Percentiles rank a stretch among this genome's conserved stretches.
These are phyloP conservation scores for Penicillium sp. DNA, from an alignment of 2,329 filamentous ascomycete genomes.

Conservation along the genomic window DNA sequence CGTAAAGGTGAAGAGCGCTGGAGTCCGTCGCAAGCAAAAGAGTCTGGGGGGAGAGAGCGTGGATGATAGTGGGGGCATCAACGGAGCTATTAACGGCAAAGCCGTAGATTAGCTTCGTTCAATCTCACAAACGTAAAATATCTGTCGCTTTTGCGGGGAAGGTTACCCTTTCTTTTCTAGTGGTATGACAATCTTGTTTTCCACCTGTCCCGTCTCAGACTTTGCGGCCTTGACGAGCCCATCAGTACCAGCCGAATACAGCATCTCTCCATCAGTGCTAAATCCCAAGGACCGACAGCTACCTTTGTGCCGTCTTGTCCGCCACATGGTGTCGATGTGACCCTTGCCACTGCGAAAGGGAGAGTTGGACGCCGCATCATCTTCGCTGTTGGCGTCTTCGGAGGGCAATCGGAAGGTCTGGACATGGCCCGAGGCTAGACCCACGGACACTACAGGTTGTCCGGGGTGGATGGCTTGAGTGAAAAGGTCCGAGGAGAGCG, in stretches of 20 bases:
- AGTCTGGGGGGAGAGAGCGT: conserved; percentile 81
- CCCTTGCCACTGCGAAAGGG: conserved; percentile 63
- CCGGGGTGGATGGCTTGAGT: conserved; percentile 81
- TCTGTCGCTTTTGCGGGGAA: not conserved
- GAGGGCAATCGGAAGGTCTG: conserved; percentile 75
- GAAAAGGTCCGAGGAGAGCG: conserved; percentile 83
- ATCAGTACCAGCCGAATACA: conserved; percentile 62
- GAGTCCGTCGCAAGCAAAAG: conserved; percentile 89
- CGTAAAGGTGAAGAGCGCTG: conserved; percentile 82
- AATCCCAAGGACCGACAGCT: conserved; percentile 84
- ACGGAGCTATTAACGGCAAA: conserved; percentile 42
- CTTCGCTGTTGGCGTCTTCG: conserved; percentile 50
- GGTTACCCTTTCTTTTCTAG: conserved; percentile 41
- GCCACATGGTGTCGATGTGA: conserved; percentile 80
- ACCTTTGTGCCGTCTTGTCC: conserved; percentile 85
- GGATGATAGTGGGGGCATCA: conserved; percentile 77
- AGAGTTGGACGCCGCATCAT: conserved; percentile 44
- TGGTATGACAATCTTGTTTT: conserved; percentile 79
- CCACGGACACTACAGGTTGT: conserved; percentile 81
- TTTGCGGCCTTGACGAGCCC: conserved; percentile 63
- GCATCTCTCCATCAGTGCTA: conserved; percentile 70
- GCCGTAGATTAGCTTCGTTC: conserved; percentile 9
- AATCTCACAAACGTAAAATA: not conserved
- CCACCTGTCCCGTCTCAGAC: conserved; percentile 63
- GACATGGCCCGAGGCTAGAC: conserved; percentile 81